Percentiles rank a stretch among this genome's conserved stretches.
phyloP scores from a whole-genome alignment of 108 stramenopile species.

The Cyclotella atomus region DNA sequence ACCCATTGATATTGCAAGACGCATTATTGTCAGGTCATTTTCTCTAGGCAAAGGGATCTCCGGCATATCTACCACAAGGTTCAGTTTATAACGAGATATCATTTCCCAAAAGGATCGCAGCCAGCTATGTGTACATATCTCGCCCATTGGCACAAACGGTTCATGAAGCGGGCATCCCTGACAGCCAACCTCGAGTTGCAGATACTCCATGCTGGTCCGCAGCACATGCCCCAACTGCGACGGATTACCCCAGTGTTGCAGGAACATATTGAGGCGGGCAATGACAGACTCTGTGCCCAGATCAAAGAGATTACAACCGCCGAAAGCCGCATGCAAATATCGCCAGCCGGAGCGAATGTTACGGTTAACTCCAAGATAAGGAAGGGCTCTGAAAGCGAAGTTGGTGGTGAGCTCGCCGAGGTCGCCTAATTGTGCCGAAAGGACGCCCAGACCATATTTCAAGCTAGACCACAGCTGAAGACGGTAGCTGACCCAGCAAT shows the following conservation, averaged over 20 bases:
- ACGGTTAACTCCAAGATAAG: background rate
- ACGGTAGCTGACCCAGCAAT: background rate
- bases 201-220: too few relatives aligned
- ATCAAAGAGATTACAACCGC: background rate
- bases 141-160: background rate
- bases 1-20: background rate
- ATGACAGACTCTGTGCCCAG: background rate
- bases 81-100: background rate
- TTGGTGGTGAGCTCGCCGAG: background rate
- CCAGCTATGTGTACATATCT: background rate
- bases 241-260: background rate
- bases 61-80: background rate
- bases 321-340: background rate
- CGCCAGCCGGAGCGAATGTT: too few relatives aligned
- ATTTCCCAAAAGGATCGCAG: background rate
- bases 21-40: background rate
- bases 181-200: background rate
- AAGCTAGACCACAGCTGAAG: background rate
- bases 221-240: background rate
- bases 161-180: too few relatives aligned
- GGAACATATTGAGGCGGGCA: background rate
- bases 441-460: too few relatives aligned
- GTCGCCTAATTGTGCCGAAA: background rate
- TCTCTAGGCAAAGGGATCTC: background rate
- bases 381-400: background rate